phyloP scores from a whole-genome alignment of 805 yeast species.

The Dipodascopsis uninucleata region DNA sequence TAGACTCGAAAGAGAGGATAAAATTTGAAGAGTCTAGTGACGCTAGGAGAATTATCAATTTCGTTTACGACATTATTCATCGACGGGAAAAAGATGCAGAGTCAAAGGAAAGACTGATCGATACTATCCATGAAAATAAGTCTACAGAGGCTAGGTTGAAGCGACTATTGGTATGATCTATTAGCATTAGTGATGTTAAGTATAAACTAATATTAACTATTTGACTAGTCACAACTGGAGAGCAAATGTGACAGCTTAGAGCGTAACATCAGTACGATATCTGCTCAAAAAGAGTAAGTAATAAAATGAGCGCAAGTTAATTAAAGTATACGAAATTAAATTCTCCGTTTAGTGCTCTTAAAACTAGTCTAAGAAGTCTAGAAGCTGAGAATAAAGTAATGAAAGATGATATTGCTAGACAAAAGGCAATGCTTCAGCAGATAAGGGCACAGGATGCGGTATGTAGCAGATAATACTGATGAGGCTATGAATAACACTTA shows the following conservation, averaged over 20 bases:
- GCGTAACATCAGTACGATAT: constrained; percentile 12
- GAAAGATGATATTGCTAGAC: constrained; percentile 20
- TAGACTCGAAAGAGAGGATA: constrained; percentile 4
- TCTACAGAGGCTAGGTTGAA: constrained; percentile 11
- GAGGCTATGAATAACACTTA: no score
- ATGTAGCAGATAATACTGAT: no score
- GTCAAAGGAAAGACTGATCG: constrained; percentile 17
- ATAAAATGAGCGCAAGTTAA: not conserved
- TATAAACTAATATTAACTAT: not conserved
- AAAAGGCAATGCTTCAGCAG: constrained; percentile 15
- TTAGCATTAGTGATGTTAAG: not conserved
- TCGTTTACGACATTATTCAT: constrained; percentile 17
- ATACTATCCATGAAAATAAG: constrained; percentile 17
- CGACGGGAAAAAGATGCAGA: constrained; percentile 22
- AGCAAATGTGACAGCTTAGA: constrained; percentile 16
- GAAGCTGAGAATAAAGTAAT: constrained; percentile 16
- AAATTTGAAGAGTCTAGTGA: constrained; percentile 15
- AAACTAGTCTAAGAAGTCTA: constrained; percentile 10
- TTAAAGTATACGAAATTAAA: not conserved
- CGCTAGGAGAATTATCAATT: constrained; percentile 19
- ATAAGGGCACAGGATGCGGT: constrained; percentile 22
- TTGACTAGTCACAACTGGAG: constrained; percentile 18
- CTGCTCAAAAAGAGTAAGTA: constrained; percentile 21
- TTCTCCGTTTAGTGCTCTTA: constrained; percentile 4
- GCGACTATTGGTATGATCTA: constrained; percentile 4